Evolutionary conservation across 257 asterid species (phyloP), one percentile per base, ranked within the genome.

Genomic region (Solanum ossicruentum): DNA sequence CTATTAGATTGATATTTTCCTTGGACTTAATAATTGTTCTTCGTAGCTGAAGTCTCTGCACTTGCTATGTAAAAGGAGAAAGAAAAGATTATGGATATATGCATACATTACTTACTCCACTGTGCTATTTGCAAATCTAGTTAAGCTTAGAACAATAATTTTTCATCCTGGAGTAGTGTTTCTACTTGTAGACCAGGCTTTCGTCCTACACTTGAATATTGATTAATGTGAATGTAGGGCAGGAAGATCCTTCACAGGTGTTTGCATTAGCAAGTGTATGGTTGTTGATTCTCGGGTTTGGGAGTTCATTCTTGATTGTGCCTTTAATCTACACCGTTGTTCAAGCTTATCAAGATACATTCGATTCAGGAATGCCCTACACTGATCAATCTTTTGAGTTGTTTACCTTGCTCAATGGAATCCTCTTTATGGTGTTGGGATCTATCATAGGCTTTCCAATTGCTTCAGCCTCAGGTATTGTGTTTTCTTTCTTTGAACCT

Each of bases 161-260:
- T 52, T 26, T 52, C 13, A 54, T 78, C 49, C 83, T 78, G 21
- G 47, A 26, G 49, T 51, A 18, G 49, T 52, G 10, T 78, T 78
- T 26, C 65, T 78, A 78, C 49, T 52, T 28, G 65, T 78, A 78
- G 83, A 52, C 18, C 28, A 52, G 60, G 49, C 58, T 52, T 26
- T 51, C 56, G 36, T 86, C 83, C 92, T 90, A 81, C 92, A 86
- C 88, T 91, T 96, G 95, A 91, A 92, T 89, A 89, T 85, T 84
- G 85, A 88, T 87, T 86, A 88, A 89, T 93, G 83, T 95, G 93
- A 84, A 88, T 94, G 97, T 97, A 95, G 98, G 98, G 98, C 99
- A 97, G 99, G 98, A 94, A 90, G 98, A 97, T 87, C 96, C 94
- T 87, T 91, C 98, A 39, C 99, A 95, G 91, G 98, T 90, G 84